A percentile compares a stretch with the other conserved stretches of the same genome.
Evolutionary conservation across 73 alveolate species (phyloP).

Genomic region (Stentor coeruleus): DNA sequence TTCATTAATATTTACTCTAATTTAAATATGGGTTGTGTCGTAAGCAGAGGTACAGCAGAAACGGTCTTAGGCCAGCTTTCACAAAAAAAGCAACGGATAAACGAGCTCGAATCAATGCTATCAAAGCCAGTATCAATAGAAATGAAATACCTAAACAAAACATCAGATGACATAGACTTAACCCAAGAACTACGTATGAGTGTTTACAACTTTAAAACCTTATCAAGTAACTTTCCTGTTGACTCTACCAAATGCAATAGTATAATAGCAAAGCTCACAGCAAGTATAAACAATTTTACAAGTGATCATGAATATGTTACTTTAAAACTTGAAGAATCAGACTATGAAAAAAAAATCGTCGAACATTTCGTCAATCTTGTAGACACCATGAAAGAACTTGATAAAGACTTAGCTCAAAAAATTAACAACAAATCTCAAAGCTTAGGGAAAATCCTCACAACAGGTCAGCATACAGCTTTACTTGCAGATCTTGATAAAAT

Average conservation of each 20-base stretch:
- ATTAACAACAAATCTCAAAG: constrained; percentile 8
- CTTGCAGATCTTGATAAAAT: neutral
- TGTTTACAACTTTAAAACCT: neutral
- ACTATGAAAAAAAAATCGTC: neutral
- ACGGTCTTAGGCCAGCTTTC: neutral
- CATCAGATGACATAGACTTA: neutral
- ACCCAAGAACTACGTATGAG: neutral
- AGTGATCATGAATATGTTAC: neutral
- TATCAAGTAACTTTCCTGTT: neutral
- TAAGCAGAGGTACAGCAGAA: neutral
- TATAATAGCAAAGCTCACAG: neutral
- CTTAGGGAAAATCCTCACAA: neutral
- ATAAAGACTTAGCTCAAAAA: neutral
- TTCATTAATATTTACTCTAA: neutral
- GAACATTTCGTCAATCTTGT: neutral
- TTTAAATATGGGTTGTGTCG: neutral
- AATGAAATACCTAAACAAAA: neutral
- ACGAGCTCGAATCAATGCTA: neutral
- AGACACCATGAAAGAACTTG: neutral
- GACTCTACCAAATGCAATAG: neutral
- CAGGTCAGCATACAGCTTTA: constrained; percentile 3
- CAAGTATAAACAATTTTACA: neutral
- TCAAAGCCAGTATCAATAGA: neutral
- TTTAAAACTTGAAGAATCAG: neutral
- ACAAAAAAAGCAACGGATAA: neutral